Percentiles rank a stretch among this genome's conserved stretches.
Evolutionary conservation across 345 rosid species (phyloP).

Genomic region (Excoecaria agallocha): DNA sequence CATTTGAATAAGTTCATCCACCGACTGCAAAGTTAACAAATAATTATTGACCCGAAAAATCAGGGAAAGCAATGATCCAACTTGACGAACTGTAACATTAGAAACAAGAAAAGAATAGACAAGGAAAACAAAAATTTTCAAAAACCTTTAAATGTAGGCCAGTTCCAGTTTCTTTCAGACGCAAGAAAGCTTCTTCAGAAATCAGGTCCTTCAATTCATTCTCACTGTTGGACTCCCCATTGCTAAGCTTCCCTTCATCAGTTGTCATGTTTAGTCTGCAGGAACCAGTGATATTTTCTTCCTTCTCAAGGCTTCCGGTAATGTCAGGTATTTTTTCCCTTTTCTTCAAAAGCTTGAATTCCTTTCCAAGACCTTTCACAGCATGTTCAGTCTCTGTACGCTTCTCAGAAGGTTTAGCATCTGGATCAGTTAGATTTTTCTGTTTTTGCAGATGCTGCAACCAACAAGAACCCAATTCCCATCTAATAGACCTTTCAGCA

Average conservation of each 20-base stretch:
- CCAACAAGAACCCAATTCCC: constrained; percentile 98
- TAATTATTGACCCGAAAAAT: constrained; percentile 14
- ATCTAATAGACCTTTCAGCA: constrained; percentile 60
- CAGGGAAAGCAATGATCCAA: not conserved
- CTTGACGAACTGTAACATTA: not conserved
- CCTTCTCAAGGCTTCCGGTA: constrained; percentile 21
- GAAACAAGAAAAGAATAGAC: constrained; percentile 1
- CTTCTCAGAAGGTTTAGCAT: constrained; percentile 29
- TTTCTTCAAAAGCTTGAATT: constrained; percentile 60
- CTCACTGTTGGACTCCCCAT: constrained; percentile 24
- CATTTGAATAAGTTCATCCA: constrained; percentile 75
- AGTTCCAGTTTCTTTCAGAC: constrained; percentile 84
- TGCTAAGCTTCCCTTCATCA: constrained; percentile 25
- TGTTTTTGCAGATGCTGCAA: constrained; percentile 91
- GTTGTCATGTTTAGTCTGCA: constrained; percentile 26
- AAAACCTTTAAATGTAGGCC: constrained; percentile 90
- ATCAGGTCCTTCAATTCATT: constrained; percentile 57
- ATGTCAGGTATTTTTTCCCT: constrained; percentile 35
- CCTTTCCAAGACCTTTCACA: constrained; percentile 69
- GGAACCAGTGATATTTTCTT: constrained; percentile 25
- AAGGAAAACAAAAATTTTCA: not conserved
- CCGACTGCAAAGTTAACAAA: constrained; percentile 42
- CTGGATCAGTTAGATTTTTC: constrained; percentile 41
- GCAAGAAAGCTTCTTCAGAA: constrained; percentile 73
- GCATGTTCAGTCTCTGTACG: constrained; percentile 32